A percentile compares a stretch with the other conserved stretches of the same genome.
Conservation (phyloP, 2,329 filamentous ascomycete species). For the Fusarium heterosporum region DNA sequence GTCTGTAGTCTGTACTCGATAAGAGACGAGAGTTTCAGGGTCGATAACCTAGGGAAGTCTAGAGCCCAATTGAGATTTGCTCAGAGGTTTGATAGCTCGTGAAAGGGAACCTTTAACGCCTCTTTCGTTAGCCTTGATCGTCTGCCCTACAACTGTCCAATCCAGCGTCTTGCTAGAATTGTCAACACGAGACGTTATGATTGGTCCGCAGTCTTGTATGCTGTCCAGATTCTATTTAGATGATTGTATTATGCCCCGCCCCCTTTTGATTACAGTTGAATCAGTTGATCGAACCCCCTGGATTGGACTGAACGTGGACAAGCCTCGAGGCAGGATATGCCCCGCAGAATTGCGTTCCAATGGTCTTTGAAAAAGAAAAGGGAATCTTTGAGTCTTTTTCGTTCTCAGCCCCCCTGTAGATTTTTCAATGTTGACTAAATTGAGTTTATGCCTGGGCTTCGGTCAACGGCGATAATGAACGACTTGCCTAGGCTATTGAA, state of each 20-base stretch:
- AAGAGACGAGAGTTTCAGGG: background rate
- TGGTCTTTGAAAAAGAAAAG: background rate
- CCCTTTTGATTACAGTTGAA: slow-evolving; percentile 21
- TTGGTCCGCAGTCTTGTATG: slow-evolving; percentile 6
- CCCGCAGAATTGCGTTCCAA: slow-evolving; percentile 17
- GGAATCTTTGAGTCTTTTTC: background rate
- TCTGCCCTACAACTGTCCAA: slow-evolving; percentile 13
- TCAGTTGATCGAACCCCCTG: slow-evolving; percentile 19
- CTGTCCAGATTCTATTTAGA: background rate
- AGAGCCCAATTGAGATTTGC: slow-evolving; percentile 1
- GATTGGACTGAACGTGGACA: background rate
- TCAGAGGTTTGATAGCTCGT: background rate
- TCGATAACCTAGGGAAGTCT: background rate
- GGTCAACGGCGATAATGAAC: background rate
- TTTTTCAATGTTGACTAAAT: slow-evolving; percentile 6
- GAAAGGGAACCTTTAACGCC: slow-evolving; percentile 2
- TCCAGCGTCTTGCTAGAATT: slow-evolving; percentile 26
- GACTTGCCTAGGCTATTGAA: background rate
- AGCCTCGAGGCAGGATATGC: background rate
- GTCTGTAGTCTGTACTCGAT: background rate
- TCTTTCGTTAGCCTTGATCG: slow-evolving; percentile 14
- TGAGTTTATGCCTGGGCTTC: slow-evolving; percentile 18
- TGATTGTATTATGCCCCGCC: slow-evolving; percentile 9
- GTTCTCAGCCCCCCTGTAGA: slow-evolving; percentile 6
- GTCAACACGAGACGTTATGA: slow-evolving; percentile 11